Base-by-base conservation (phyloP, 2,329 filamentous ascomycete genomes). In the Ophiocordyceps camponoti-floridani region DNA sequence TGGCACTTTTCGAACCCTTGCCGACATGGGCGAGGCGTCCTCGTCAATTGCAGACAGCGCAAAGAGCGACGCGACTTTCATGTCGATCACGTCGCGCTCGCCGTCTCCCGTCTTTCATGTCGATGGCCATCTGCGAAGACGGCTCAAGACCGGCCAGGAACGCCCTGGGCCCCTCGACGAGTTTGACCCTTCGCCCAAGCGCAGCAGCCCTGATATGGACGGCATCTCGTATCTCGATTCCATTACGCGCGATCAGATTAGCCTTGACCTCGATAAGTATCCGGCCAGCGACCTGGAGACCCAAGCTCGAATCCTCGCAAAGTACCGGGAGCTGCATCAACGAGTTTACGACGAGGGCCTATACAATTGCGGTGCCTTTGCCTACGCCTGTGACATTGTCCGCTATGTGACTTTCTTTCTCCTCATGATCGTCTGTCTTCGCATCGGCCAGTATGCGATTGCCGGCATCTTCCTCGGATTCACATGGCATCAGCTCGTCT, bases 401-500 rank as follows among this genome's bases (percentile, higher is more conserved):
- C 81, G 89, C 26, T 96, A 94, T 58, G 63, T 69, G 1, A 45
- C 51, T 11, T 72, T 94, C 27, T 79, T 83, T 44, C 56, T 61
- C 13, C 61, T 78, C 43, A 77, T 77, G 49, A 61, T 88, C 33
- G 57, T 72, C 4, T 77, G 75, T 53, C 64, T 91, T 18, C 70
- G 62, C 14, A 66, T 65, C 55, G 71, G 70, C 33, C 85, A 81
- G 75, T 89, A 84, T 55, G 68, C 64, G 42, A 65, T 73, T 2
- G 84, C 84, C 46, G 87, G 77, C 1, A 59, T 84, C 43, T 86
- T 80, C 52, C 69, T 96, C 3, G 91, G 89, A 18, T 70, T 75
- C 49, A 73, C 94, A 56, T 96, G 91, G 89, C 91, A 96, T 57
- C 91, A 96, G 59, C 72, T 96, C 27, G 83, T 89, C 44, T 98